Evolutionary conservation across 2,329 filamentous ascomycete genomes (phyloP), one percentile per base, ranked within the genome.

Genomic region (Cladosporium sp.): DNA sequence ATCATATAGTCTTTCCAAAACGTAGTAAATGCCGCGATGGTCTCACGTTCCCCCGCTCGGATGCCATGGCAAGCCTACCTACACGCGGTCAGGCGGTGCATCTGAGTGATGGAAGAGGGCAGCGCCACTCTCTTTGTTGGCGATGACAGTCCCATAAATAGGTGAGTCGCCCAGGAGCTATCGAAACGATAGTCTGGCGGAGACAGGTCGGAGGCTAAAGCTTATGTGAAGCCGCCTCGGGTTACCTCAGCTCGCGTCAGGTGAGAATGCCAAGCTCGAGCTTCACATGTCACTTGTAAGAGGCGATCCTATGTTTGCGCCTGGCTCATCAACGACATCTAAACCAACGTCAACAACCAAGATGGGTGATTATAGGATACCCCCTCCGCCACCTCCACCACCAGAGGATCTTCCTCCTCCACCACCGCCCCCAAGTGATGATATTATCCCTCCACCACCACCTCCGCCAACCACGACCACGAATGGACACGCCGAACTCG

Each of bases 351-450:
- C n/a, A n/a, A 27, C 9, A 27, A 27, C 22, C 37, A 8, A 18
- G 17, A 39, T 39, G 32, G 53, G 53, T 15, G 19, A 15, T 12
- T 34, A 7, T 7, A 6, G 34, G 18, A 17, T 43, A n/a, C 42
- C 51, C 12, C 51, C 51, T 4, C 45, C 51, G 19, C 51, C 51
- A 29, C 51, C 51, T 30, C 51, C 51, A n/a, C 50, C 51, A 7
- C 39, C 47, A 27, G 24, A n/a, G 11, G 44, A 48, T 19, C 15
- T 43, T 12, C 38, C 53, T 30, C 39, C 51, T 6, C 51, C 51
- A 4, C 51, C 45, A 7, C 38, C 40, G n/a, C 38, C 41, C 17
- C 11, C 8, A 4, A 39, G 19, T 4, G 44, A 47, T 11, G 38
- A 41, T 41, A n/a, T n/a, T n/a, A n/a, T n/a, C 22, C 11, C 15